Evolutionary conservation across 345 rosid species (phyloP).

Genomic region (Eucalyptus globulus): DNA sequence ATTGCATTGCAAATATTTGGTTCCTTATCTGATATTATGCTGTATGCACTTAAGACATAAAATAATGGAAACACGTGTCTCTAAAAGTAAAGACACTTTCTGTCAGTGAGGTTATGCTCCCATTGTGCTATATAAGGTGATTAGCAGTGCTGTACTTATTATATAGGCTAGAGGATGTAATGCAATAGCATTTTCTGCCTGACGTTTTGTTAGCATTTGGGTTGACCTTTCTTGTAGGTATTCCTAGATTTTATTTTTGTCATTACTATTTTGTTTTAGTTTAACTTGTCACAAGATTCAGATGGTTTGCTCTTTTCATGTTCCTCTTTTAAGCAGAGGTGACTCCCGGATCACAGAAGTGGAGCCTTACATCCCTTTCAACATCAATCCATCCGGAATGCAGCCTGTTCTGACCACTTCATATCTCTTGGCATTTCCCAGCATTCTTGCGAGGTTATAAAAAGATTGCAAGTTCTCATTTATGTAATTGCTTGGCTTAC

Average conservation of each 20-base stretch:
- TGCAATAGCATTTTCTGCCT: background rate
- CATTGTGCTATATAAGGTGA: background rate
- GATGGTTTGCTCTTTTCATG: background rate
- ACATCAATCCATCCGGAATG: constrained; percentile 97
- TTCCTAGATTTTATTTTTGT: background rate
- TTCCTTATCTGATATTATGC: background rate
- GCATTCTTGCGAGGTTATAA: constrained; percentile 78
- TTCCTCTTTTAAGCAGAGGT: constrained; percentile 40
- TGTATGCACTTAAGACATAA: background rate
- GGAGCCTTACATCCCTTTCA: constrained; percentile 91
- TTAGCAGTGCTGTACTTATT: background rate
- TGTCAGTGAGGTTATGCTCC: background rate
- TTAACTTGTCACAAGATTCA: background rate
- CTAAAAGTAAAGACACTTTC: background rate
- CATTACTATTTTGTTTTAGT: background rate
- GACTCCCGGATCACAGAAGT: constrained; percentile 88
- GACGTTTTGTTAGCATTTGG: background rate
- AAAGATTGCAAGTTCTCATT: background rate
- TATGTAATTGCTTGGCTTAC: background rate
- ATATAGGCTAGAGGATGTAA: background rate
- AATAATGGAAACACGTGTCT: background rate
- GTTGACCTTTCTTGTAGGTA: background rate
- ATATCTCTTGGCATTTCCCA: constrained; percentile 81
- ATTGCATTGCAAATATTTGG: background rate
- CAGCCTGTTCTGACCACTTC: constrained; percentile 91